phyloP scores from a whole-genome alignment of 148 eudicot genomes.

The Amaranthus cruentus region DNA sequence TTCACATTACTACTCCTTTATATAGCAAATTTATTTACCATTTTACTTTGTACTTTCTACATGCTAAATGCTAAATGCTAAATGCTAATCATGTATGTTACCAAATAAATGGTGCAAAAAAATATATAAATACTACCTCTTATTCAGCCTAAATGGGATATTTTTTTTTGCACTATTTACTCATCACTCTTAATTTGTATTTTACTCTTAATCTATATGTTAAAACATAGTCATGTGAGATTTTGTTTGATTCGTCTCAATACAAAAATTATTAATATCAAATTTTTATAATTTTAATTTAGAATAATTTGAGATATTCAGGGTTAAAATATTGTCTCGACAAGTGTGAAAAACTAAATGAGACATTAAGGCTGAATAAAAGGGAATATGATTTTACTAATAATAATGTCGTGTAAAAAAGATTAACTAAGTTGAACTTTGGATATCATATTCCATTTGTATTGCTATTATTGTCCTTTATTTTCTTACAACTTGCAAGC shows the following conservation, averaged over 20 bases:
- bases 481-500: constrained; percentile 1
- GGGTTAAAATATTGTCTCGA: too few relatives aligned
- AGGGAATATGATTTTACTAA: not conserved
- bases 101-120: not conserved
- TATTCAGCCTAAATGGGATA: too few relatives aligned
- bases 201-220: too few relatives aligned
- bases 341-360: too few relatives aligned
- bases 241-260: too few relatives aligned
- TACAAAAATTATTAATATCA: too few relatives aligned
- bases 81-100: not conserved
- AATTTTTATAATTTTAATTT: too few relatives aligned
- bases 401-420: not conserved
- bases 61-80: not conserved
- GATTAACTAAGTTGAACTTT: constrained; percentile 5
- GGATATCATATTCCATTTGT: constrained; percentile 8
- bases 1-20: constrained; percentile 13
- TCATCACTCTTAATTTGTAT: too few relatives aligned
- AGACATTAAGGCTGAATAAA: too few relatives aligned
- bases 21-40: constrained; percentile 16
- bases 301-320: too few relatives aligned
- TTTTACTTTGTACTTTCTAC: not conserved
- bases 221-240: too few relatives aligned
- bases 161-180: too few relatives aligned
- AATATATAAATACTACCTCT: not conserved
- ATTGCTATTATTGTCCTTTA: constrained; percentile 9